A percentile compares a stretch with the other conserved stretches of the same genome.
Evolutionary conservation across 768 basidiomycete species (phyloP).

Genomic region (Russula olivacea): DNA sequence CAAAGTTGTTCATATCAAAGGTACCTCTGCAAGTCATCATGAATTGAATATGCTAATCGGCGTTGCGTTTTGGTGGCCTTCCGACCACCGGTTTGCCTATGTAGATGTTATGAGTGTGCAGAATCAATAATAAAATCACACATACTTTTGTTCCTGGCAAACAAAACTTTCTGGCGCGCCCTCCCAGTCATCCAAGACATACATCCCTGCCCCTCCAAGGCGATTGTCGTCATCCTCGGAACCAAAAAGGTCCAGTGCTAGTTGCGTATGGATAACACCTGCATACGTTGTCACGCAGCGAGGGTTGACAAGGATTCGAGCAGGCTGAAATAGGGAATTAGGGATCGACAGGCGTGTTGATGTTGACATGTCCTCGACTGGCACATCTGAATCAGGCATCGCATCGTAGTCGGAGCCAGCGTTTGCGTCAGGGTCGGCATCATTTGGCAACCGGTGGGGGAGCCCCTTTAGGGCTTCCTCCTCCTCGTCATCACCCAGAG

Average conservation of each 20-base stretch:
- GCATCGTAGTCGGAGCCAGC: constrained; percentile 86
- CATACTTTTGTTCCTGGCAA: constrained; percentile 89
- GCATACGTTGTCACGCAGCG: constrained; percentile 98
- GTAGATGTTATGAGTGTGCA: constrained; percentile 1
- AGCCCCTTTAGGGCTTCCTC: constrained; percentile 28
- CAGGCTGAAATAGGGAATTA: constrained; percentile 82
- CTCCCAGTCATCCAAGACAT: constrained; percentile 91
- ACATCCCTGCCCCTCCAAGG: constrained; percentile 50
- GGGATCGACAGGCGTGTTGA: constrained; percentile 55
- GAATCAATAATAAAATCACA: neutral
- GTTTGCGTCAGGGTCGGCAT: constrained; percentile 65
- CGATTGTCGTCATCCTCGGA: constrained; percentile 57
- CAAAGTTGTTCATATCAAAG: neutral
- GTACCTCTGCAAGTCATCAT: constrained; percentile 50
- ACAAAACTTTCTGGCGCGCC: constrained; percentile 97
- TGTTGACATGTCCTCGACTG: constrained; percentile 27
- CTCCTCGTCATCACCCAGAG: constrained; percentile 30
- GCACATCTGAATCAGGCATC: constrained; percentile 59
- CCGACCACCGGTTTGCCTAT: constrained; percentile 80
- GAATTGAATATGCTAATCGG: constrained; percentile 75
- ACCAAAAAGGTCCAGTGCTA: constrained; percentile 93
- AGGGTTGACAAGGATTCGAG: constrained; percentile 91
- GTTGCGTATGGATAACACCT: constrained; percentile 91
- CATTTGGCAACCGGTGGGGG: constrained; percentile 28
- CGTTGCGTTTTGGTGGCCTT: constrained; percentile 86